These are phyloP conservation scores for Cystobasidium pallidum DNA, from an alignment of 1,284 basidiomycete species.

Conservation along the genomic window DNA sequence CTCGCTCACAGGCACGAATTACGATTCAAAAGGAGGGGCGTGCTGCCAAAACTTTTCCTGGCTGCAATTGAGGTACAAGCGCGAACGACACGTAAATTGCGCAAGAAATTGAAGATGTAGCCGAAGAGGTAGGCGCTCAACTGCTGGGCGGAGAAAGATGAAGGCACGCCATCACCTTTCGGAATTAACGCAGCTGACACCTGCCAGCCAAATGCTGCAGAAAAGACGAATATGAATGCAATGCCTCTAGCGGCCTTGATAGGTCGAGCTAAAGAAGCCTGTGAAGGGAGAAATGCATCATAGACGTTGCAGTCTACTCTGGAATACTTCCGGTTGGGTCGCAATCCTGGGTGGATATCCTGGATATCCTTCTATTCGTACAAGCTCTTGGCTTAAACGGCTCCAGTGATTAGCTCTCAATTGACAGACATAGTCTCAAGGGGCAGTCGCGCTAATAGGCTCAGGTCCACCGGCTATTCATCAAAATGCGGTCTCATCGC, in stretches of 20 bases:
- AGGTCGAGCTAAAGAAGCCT: too few species aligned
- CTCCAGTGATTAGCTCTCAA: constrained; percentile 56
- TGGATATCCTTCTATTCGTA: too few species aligned
- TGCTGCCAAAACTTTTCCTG: constrained; percentile 29
- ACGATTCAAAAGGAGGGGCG: not conserved
- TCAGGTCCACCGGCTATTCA: constrained; percentile 72
- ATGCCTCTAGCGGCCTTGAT: too few species aligned
- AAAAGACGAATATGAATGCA: too few species aligned
- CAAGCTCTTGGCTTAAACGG: not conserved
- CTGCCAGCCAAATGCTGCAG: constrained; percentile 73
- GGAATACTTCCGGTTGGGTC: constrained; percentile 63
- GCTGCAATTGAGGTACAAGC: not conserved
- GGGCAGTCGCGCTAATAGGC: constrained; percentile 68
- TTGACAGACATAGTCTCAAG: constrained; percentile 77
- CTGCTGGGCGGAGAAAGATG: constrained; percentile 2
- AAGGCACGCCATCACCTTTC: constrained; percentile 1
- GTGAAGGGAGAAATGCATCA: constrained; percentile 67
- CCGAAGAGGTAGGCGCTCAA: not conserved
- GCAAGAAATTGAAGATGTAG: not conserved
- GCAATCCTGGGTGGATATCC: too few species aligned
- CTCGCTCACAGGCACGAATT: constrained; percentile 1
- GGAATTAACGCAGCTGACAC: constrained; percentile 57
- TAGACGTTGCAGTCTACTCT: constrained; percentile 77
- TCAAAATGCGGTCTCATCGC: constrained; percentile 69
- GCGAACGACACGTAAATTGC: not conserved